Evolutionary conservation across 2,329 filamentous ascomycete genomes (phyloP), one percentile per base, ranked within the genome.

Genomic region (Atkinsonella hypoxylon): DNA sequence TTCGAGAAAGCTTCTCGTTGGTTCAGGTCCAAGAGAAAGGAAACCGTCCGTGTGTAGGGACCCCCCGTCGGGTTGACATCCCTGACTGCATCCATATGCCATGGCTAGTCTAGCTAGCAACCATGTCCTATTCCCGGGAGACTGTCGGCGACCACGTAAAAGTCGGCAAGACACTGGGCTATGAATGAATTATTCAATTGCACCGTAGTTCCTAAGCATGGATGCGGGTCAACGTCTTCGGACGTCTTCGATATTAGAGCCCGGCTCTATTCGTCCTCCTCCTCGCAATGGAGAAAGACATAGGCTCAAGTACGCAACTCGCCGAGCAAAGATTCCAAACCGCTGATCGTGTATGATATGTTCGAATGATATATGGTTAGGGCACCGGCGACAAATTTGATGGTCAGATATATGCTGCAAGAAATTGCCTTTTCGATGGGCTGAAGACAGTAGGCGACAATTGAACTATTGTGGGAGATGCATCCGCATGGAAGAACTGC

Each of bases 1-100:
- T 45, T 54, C 42, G 26, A 55, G 45, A 47, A 57, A 57, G 34
- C 50, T 54, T 45, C 49, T 53, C 51, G 53, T 55, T 18, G 49
- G 48, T 40, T 48, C 42, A 12, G 32, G 20, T 31, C n/a, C 32
- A 34, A 43, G 48, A 46, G 47, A 48, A 49, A 39, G 11, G 22
- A 38, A 34, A 45, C 22, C 32, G 22, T 31, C 42, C 20, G 42
- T 38, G 38, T 49, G 41, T 17, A 51, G 42, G 20, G n/a, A 15
- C 11, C 38, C 49, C n/a, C 42, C 45, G 34, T 47, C 22, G 34
- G 20, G 20, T 47, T 22, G 18, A 38, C 49, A 46, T 26, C 41
- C 45, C 40, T 47, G 52, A 42, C 15, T 15, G 46, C 38, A 48
- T 18, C 41, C n/a, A 7, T 36, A 32, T 44, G 46, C 43, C 52